These are phyloP conservation scores for Grosmannia clavigera DNA, from an alignment of 2,329 filamentous ascomycete species.

Conservation along the genomic window DNA sequence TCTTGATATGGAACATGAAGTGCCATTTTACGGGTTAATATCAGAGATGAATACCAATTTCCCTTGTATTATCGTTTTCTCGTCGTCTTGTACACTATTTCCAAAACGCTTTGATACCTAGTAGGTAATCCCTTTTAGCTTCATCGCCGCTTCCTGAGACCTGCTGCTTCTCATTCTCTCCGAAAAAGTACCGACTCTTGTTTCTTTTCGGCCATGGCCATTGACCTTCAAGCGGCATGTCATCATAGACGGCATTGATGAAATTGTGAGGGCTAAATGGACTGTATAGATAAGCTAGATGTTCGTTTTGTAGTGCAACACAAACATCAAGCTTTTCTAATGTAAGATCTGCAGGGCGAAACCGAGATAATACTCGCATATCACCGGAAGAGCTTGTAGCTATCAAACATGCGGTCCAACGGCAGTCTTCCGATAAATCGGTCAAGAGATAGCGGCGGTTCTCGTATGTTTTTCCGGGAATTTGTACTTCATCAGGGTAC, in stretches of 20 bases:
- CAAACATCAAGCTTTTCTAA: background rate
- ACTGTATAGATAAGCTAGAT: background rate
- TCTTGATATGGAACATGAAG: too few species aligned
- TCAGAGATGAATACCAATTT: too few species aligned
- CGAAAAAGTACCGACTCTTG: too few species aligned
- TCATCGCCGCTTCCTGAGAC: background rate
- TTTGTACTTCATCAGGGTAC: too few species aligned
- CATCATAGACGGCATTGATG: background rate
- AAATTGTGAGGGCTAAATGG: background rate
- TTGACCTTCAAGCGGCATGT: background rate
- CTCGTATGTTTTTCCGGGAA: background rate
- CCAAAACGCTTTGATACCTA: too few species aligned
- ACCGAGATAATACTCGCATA: background rate
- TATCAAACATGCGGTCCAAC: background rate
- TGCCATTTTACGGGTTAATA: too few species aligned
- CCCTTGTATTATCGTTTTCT: too few species aligned
- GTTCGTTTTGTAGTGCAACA: background rate
- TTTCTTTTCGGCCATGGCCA: background rate
- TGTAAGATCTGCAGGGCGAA: background rate
- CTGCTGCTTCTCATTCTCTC: background rate
- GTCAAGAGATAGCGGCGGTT: background rate
- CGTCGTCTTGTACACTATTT: too few species aligned
- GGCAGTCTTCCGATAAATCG: background rate
- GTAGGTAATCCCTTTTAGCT: background rate
- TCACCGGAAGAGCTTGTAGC: background rate